Evolutionary conservation across 768 basidiomycete genomes (phyloP).

Genomic region (Suillus tomentosus): DNA sequence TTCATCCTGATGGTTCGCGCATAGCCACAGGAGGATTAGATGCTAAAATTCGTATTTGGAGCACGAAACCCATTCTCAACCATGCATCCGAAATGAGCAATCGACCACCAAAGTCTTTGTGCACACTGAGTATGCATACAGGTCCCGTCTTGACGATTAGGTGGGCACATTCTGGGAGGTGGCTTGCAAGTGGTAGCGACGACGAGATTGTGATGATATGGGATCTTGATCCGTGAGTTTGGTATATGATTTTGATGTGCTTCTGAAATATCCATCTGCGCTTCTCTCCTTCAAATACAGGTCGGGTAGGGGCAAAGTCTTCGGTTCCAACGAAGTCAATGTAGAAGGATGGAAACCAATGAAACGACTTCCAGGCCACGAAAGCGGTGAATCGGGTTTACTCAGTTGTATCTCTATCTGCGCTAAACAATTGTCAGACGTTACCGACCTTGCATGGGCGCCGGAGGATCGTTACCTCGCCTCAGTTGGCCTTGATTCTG

Average conservation of each 20-base stretch:
- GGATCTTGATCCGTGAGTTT: conserved; percentile 90
- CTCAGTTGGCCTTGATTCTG: conserved; percentile 90
- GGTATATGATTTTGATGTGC: conserved; percentile 6
- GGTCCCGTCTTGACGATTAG: conserved; percentile 90
- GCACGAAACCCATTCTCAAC: conserved; percentile 91
- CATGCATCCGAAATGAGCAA: conserved; percentile 64
- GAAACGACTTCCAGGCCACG: conserved; percentile 89
- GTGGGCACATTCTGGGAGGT: conserved; percentile 93
- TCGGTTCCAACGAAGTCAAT: conserved; percentile 95
- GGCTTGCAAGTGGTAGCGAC: conserved; percentile 95
- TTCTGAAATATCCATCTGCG: conserved; percentile 10
- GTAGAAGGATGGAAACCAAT: conserved; percentile 97
- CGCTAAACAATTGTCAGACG: conserved; percentile 55
- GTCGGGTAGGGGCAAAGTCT: conserved; percentile 80
- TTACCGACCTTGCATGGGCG: conserved; percentile 94
- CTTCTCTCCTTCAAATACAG: conserved; percentile 40
- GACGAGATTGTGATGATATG: conserved; percentile 96
- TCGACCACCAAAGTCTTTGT: conserved; percentile 81
- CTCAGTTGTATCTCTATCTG: conserved; percentile 1
- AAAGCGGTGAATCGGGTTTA: conserved; percentile 66
- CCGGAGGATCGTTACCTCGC: conserved; percentile 91
- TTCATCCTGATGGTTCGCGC: conserved; percentile 93
- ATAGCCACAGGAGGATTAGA: conserved; percentile 98
- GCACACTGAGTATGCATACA: conserved; percentile 91
- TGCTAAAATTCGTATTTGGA: conserved; percentile 96